A percentile compares a stretch with the other conserved stretches of the same genome.
phyloP scores from a whole-genome alignment of 306 rosid species.

The Aeschynomene evenia region DNA sequence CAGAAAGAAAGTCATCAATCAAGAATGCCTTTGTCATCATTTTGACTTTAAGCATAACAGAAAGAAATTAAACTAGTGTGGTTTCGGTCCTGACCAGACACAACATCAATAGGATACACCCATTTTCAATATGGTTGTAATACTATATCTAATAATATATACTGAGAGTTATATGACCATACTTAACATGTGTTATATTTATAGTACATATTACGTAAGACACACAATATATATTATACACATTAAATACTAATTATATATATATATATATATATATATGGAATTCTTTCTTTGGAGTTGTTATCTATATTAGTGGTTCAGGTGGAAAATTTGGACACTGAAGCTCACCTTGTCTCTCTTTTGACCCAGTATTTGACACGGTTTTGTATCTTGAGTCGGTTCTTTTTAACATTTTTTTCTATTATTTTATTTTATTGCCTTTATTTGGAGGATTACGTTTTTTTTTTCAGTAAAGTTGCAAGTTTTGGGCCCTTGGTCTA shows the following conservation, averaged over 20 bases:
- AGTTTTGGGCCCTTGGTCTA: not conserved
- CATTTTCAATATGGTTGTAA: not conserved
- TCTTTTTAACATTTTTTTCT: not conserved
- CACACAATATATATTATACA: no score
- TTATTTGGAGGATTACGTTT: not conserved
- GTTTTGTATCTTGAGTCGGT: constrained; percentile 2
- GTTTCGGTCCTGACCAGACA: constrained; percentile 28
- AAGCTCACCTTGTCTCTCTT: not conserved
- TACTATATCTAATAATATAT: no score
- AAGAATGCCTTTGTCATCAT: constrained; percentile 27
- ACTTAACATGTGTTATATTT: no score
- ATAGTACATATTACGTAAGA: no score
- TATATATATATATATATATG: no score
- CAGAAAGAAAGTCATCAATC: no score
- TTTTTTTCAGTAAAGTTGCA: not conserved
- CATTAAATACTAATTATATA: no score
- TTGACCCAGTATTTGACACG: constrained; percentile 38
- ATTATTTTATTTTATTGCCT: not conserved
- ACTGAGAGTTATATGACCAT: no score
- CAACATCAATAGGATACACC: not conserved
- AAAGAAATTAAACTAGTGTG: constrained; percentile 6
- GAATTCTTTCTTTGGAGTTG: constrained; percentile 29
- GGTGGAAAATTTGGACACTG: constrained; percentile 16
- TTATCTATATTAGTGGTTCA: constrained; percentile 28
- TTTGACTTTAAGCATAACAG: constrained; percentile 19